These are phyloP conservation scores for Fraxinus dipetala DNA, from an alignment of 305 asterid genomes.

Conservation along the genomic window DNA sequence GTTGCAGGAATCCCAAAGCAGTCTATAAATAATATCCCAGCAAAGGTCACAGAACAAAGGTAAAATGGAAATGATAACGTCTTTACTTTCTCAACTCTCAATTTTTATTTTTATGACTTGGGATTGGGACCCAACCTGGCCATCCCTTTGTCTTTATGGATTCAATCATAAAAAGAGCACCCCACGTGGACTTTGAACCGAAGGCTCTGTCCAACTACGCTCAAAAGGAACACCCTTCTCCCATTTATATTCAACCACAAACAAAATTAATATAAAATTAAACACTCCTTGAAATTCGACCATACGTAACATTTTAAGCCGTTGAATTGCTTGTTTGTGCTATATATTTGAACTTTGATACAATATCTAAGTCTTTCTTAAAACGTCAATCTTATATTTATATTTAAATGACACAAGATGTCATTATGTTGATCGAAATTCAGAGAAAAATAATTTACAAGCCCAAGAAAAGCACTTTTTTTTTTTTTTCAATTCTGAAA, in stretches of 20 bases:
- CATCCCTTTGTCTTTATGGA: constrained; percentile 52
- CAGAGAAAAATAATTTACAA: background rate
- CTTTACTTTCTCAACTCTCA: constrained; percentile 32
- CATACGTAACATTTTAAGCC: background rate
- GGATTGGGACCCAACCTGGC: constrained; percentile 39
- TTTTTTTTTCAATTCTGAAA: background rate
- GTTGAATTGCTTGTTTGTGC: background rate
- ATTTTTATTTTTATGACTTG: constrained; percentile 31
- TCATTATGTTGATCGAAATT: background rate
- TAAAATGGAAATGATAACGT: background rate
- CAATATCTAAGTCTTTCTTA: background rate
- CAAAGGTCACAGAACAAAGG: constrained; percentile 8
- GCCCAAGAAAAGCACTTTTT: background rate
- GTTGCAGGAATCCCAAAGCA: background rate
- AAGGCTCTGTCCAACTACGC: constrained; percentile 44
- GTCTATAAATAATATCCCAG: background rate
- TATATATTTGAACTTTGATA: background rate
- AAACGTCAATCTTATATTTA: background rate
- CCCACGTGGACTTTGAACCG: constrained; percentile 62
- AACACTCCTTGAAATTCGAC: background rate
- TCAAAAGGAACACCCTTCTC: constrained; percentile 22
- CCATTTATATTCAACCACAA: background rate
- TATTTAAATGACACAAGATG: background rate
- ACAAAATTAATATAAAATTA: background rate
- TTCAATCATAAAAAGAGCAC: constrained; percentile 52